Evolutionary conservation across 805 yeast species (phyloP).

Genomic region (Cyberlindnera xylosilytica): DNA sequence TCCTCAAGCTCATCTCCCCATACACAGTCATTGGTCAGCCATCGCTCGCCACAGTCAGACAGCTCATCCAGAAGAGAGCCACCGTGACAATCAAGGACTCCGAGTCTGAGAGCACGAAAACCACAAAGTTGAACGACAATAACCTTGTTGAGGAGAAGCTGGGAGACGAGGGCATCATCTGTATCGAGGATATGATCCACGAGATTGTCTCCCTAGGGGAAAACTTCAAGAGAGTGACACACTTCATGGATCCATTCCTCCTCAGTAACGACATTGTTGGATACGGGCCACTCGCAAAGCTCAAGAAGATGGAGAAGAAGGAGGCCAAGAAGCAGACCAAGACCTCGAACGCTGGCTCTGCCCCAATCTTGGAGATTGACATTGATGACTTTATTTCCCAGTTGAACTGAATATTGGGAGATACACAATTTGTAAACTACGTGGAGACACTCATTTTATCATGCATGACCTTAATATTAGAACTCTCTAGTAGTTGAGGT

Average conservation of each 20-base stretch:
- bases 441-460: constrained; percentile 1
- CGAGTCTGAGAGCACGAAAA: constrained; percentile 32
- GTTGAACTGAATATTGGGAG: constrained; percentile 65
- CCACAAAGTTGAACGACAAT: constrained; percentile 65
- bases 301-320: constrained; percentile 58
- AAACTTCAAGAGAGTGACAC: constrained; percentile 54
- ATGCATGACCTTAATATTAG: constrained; percentile 3
- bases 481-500: too few relatives aligned
- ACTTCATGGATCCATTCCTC: constrained; percentile 68
- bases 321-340: constrained; percentile 43
- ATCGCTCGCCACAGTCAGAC: constrained; percentile 67
- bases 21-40: constrained; percentile 74
- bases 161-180: constrained; percentile 66
- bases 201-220: constrained; percentile 65
- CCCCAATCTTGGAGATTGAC: constrained; percentile 67
- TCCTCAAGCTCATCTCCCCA: constrained; percentile 67
- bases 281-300: constrained; percentile 68
- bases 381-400: constrained; percentile 65
- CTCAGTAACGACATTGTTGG: constrained; percentile 70
- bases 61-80: constrained; percentile 75
- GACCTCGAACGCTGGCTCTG: constrained; percentile 57
- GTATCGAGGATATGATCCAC: constrained; percentile 78
- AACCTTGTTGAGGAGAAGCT: constrained; percentile 69
- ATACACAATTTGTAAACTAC: not conserved
- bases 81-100: constrained; percentile 41